These are phyloP conservation scores for Alternaria incomplexa DNA, from an alignment of 2,329 filamentous ascomycete genomes.

Conservation along the genomic window DNA sequence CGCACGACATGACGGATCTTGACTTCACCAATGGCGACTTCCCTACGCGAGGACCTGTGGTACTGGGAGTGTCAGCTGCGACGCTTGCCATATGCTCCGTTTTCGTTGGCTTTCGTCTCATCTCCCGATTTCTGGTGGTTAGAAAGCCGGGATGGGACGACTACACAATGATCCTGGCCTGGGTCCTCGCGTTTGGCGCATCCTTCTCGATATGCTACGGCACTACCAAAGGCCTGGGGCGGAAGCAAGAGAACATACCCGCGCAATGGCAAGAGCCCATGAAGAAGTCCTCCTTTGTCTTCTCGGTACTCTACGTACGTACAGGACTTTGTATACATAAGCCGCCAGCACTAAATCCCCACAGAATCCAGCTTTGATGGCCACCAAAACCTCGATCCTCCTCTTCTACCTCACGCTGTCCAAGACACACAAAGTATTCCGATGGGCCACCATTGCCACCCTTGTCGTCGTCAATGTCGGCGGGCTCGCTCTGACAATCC, in stretches of 20 bases:
- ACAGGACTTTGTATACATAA: not conserved
- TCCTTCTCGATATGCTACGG: slow-evolving; percentile 71
- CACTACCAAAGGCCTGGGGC: slow-evolving; percentile 69
- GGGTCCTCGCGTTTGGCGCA: slow-evolving; percentile 73
- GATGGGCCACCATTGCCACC: slow-evolving; percentile 80
- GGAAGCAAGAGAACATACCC: slow-evolving; percentile 67
- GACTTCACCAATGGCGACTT: slow-evolving; percentile 21
- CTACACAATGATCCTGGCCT: slow-evolving; percentile 79
- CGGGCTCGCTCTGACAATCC: slow-evolving; percentile 78
- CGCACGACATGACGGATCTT: slow-evolving; percentile 35
- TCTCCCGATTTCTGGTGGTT: slow-evolving; percentile 76
- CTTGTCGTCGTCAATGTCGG: slow-evolving; percentile 79
- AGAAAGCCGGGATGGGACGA: slow-evolving; percentile 77
- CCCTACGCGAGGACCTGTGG: slow-evolving; percentile 47
- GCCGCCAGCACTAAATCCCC: slow-evolving; percentile 21
- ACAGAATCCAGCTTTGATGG: slow-evolving; percentile 89
- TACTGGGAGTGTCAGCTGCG: slow-evolving; percentile 72
- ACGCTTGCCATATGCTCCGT: slow-evolving; percentile 73
- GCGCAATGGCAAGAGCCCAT: slow-evolving; percentile 58
- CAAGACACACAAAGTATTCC: slow-evolving; percentile 77
- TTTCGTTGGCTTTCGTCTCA: slow-evolving; percentile 76
- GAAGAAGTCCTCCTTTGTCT: slow-evolving; percentile 64
- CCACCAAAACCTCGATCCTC: slow-evolving; percentile 89
- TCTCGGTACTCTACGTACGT: slow-evolving; percentile 66
- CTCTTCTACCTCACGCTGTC: slow-evolving; percentile 88